Base-by-base conservation (phyloP, 345 rosid species). In the Salix dunnii region DNA sequence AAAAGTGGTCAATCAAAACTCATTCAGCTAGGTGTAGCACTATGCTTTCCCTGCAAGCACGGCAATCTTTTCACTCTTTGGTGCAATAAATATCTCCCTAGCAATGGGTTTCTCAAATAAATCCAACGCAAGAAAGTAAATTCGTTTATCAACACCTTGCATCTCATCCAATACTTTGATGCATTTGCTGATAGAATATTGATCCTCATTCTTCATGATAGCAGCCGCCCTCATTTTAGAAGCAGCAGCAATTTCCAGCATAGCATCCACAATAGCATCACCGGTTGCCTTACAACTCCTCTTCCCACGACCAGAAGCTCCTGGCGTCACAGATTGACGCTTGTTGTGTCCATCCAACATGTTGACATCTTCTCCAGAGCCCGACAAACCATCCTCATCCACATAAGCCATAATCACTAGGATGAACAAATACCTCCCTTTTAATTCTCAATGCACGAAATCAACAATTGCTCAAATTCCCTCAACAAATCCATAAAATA, bases 241-340 rank as follows among this genome's bases (percentile, higher is more conserved):
- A 73, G 91, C 97, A 68, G 95, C 91, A 1, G 97, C 97, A 38
- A 94, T 94, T 82, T 91, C 95, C 7, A 92, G 87, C 97, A 91
- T 92, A 23, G 97, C 98, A 64, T 94, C 98, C 40, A 90, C 97
- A 43, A 89, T 92, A 55, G 97, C 92, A 80, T 91, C 95, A 53
- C 97, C 97, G 13, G 89, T 84, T 66, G 92, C 92, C 82, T 89
- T 89, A 51, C 94, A 87, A 65, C 85, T 81, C 85, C 95, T 88
- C 88, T 91, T 94, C 63, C 86, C 87, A 25, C 84, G 73, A 69
- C 89, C 85, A 36, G 88, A 86, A 87, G 74, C 74, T 40, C 86
- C 82, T 20, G 91, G 83, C 0, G 74, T 79, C 48, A 48, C 68
- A 36, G 88, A 74, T 33, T 82, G 91, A 62, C 80, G 88, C 80